A percentile compares a stretch with the other conserved stretches of the same genome.
phyloP scores from a whole-genome alignment of 192 early-diverging fungal genomes.

The Umbelopsis isabellina region DNA sequence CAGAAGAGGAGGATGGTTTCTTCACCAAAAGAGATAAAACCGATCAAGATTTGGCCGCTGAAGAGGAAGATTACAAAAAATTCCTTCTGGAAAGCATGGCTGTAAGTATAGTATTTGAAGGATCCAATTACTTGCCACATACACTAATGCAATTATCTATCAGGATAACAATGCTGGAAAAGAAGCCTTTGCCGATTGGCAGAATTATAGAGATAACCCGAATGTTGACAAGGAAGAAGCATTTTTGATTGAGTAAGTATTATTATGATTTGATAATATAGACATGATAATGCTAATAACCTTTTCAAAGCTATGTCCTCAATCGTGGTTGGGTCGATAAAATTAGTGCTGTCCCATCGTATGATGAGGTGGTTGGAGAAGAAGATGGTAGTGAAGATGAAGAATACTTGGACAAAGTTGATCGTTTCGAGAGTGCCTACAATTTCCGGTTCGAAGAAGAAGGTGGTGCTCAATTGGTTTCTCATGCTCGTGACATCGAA shows the following conservation, averaged over 20 bases:
- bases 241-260: constrained; percentile 81
- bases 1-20: constrained; percentile 70
- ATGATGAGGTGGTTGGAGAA: constrained; percentile 78
- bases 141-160: not conserved
- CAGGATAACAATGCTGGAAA: constrained; percentile 50
- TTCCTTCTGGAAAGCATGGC: constrained; percentile 86
- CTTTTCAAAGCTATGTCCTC: constrained; percentile 72
- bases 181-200: constrained; percentile 64
- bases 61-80: constrained; percentile 88
- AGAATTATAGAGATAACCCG: constrained; percentile 53
- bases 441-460: constrained; percentile 96
- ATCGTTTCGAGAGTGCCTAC: constrained; percentile 88
- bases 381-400: constrained; percentile 69
- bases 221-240: constrained; percentile 55
- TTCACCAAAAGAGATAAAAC: constrained; percentile 76
- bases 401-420: constrained; percentile 75
- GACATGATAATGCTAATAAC: not conserved
- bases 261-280: too few relatives aligned
- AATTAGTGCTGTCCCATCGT: constrained; percentile 60
- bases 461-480: constrained; percentile 67
- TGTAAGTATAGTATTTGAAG: constrained; percentile 9
- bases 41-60: constrained; percentile 73
- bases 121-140: not conserved
- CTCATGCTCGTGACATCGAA: constrained; percentile 83
- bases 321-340: constrained; percentile 96